These are phyloP conservation scores for Protostelium mycophagum DNA, from an alignment of 78 protist genomes.

Conservation along the genomic window DNA sequence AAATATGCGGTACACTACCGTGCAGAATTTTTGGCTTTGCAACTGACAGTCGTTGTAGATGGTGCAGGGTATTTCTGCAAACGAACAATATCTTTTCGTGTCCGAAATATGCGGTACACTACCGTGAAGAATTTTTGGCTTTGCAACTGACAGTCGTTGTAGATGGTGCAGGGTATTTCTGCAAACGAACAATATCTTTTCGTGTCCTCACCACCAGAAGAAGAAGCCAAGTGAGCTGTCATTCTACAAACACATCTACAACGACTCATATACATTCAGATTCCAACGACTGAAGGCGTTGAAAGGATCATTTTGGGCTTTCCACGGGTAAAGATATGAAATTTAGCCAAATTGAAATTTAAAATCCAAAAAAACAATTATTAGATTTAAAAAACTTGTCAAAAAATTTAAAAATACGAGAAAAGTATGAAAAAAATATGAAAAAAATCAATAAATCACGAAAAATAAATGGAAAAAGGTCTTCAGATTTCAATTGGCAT, in stretches of 20 bases:
- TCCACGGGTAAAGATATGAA: constrained; percentile 1
- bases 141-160: no score
- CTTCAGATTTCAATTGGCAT: constrained; percentile 5
- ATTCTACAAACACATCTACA: neutral
- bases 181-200: neutral
- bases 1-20: no score
- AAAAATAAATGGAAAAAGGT: neutral
- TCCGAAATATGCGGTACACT: no score
- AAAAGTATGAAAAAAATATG: no score
- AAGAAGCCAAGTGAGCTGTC: neutral
- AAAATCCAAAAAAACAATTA: no score
- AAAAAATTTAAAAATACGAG: no score
- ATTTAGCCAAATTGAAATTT: no score
- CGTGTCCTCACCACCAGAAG: neutral
- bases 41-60: no score
- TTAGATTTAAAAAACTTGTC: no score
- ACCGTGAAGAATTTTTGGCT: no score
- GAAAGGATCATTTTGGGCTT: constrained; percentile 3
- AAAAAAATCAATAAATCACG: neutral
- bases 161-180: neutral
- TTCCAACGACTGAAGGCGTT: constrained; percentile 1
- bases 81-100: no score
- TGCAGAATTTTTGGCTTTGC: no score
- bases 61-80: neutral
- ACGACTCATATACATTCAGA: neutral